Percentiles rank a stretch among this genome's conserved stretches.
These are phyloP conservation scores for Lactarius sp. DNA, from an alignment of 768 basidiomycete species.

Conservation along the genomic window DNA sequence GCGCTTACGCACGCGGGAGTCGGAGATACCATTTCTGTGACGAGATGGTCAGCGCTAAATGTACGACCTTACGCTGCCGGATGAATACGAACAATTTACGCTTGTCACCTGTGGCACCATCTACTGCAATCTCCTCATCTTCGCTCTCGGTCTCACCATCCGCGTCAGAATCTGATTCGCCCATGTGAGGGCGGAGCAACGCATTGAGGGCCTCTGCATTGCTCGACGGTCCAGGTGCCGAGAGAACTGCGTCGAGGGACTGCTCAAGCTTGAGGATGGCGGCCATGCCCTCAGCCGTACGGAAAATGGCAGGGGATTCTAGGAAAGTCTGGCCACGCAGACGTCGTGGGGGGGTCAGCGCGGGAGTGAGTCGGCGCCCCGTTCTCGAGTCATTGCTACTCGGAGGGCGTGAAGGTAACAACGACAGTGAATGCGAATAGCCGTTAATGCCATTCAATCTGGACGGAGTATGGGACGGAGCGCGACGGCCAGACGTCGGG, in stretches of 20 bases:
- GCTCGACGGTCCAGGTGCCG: slow-evolving; percentile 13
- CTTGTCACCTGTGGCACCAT: slow-evolving; percentile 50
- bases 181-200: slow-evolving; percentile 17
- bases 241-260: slow-evolving; percentile 37
- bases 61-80: background rate
- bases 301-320: slow-evolving; percentile 63
- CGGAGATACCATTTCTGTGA: slow-evolving; percentile 31
- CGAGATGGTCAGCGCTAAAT: background rate
- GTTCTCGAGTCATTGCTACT: slow-evolving; percentile 25
- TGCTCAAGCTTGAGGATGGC: slow-evolving; percentile 56
- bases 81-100: slow-evolving; percentile 46
- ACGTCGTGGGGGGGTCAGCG: slow-evolving; percentile 28
- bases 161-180: slow-evolving; percentile 26
- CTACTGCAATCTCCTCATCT: slow-evolving; percentile 28
- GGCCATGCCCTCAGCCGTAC: slow-evolving; percentile 72
- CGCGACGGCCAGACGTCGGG: slow-evolving; percentile 22
- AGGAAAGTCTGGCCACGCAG: slow-evolving; percentile 48
- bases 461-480: slow-evolving; percentile 34
- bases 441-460: slow-evolving; percentile 41
- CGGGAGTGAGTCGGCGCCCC: slow-evolving; percentile 18
- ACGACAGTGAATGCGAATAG: slow-evolving; percentile 39
- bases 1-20: slow-evolving; percentile 58
- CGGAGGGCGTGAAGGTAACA: slow-evolving; percentile 34
- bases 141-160: slow-evolving; percentile 32
- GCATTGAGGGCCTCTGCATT: slow-evolving; percentile 6